Conservation (phyloP, 2,329 filamentous ascomycete genomes). For the Pyrenophora seminiperda region DNA sequence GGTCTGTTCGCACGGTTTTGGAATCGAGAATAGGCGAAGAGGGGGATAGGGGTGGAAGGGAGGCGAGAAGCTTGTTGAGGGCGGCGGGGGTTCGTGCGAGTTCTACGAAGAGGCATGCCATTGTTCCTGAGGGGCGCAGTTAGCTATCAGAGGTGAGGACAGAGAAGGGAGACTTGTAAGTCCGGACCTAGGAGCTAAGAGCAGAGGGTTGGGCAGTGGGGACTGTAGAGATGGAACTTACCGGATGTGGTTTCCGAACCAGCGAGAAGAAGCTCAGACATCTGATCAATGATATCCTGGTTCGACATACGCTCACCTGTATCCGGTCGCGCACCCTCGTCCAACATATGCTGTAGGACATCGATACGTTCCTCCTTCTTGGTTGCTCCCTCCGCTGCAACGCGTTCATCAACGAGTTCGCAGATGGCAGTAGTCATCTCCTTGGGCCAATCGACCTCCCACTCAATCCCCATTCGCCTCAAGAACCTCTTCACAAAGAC, state of each 20-base stretch:
- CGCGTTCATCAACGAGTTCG: conserved; percentile 5
- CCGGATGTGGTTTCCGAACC: conserved; percentile 3
- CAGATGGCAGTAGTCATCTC: conserved; percentile 7
- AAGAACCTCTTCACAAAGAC: conserved; percentile 2
- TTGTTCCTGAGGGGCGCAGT: neutral
- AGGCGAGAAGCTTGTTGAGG: conserved; percentile 1
- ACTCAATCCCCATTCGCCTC: neutral
- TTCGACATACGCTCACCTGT: conserved; percentile 4
- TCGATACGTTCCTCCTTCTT: conserved; percentile 1
- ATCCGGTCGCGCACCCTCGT: conserved; percentile 3
- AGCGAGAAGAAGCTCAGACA: conserved; percentile 4
- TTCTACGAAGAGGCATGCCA: conserved; percentile 4
- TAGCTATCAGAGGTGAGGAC: too few species aligned
- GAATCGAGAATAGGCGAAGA: too few species aligned
- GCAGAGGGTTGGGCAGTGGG: neutral
- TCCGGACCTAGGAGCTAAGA: too few species aligned
- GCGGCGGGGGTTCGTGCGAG: conserved; percentile 1
- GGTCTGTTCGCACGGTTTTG: too few species aligned
- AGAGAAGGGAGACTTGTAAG: too few species aligned
- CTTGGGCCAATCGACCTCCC: conserved; percentile 6
- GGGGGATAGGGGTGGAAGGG: neutral
- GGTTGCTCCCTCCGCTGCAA: neutral
- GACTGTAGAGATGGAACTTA: neutral
- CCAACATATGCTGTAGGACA: conserved; percentile 5
- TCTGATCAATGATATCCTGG: conserved; percentile 4